Base-by-base conservation (phyloP, 306 rosid species). In the Pyrus bretschneideri region DNA sequence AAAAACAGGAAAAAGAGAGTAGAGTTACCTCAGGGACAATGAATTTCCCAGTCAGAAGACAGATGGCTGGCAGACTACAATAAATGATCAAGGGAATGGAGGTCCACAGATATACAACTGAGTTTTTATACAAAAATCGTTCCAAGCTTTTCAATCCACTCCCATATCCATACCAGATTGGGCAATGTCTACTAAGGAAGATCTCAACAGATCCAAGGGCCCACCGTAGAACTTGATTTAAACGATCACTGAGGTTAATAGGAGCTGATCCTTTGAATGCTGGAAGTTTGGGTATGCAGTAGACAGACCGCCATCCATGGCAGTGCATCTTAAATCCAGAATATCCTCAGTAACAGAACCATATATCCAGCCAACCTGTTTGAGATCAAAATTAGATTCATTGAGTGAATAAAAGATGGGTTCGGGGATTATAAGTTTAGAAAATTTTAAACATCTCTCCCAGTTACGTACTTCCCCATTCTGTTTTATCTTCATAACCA, bases 191-290 rank as follows among this genome's bases (percentile, higher is more conserved):
- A 82, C 99, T 95, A 86, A 92, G 88, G 78, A 95, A 90, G 61
- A 95, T 95, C 84, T 95, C 99, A 18, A 95, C 7, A 12, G 99
- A 95, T 45, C 97, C 99, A 72, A 95, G 85, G 40, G 99, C 99
- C 99, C 99, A 92, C 63, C 99, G 86, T 77, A 95, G 92, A 80
- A 95, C 99, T 83, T 95, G 99, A 81, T 95, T 91, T 15, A 95
- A 85, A 88, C 97, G 96, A 87, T 95, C 99, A 8, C 97, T 90
- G 38, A 95, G 92, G 65, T 95, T 95, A 66, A 95, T 95, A 55
- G 99, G 99, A 69, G 99, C 98, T 4, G 99, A 96, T 33, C 99
- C 99, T 78, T 96, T 96, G 85, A 96, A 96, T 27, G 99, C 99
- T 14, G 99, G 88, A 38, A 82, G 82, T 77, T 87, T 89, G 18